Conservation (phyloP, 2,329 filamentous ascomycete genomes). For the Lasiodiplodia gonubiensis region DNA sequence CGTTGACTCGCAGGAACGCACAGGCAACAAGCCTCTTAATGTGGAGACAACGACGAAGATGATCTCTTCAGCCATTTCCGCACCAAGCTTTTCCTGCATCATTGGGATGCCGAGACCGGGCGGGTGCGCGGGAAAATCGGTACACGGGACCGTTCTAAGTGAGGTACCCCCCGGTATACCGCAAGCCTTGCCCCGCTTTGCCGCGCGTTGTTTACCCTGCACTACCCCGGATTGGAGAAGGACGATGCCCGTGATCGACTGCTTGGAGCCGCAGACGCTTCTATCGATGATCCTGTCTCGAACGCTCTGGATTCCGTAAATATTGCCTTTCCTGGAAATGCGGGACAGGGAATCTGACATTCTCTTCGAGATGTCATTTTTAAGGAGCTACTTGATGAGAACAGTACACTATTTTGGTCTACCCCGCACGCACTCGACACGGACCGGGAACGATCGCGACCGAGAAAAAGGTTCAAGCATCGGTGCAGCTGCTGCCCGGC, state of each 20-base stretch:
- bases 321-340: neutral
- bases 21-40: neutral
- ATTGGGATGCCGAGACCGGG: neutral
- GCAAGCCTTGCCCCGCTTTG: neutral
- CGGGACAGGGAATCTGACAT: neutral
- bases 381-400: neutral
- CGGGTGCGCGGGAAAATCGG: neutral
- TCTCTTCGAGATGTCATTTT: neutral
- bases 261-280: neutral
- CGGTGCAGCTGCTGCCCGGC: neutral
- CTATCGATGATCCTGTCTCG: neutral
- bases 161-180: neutral
- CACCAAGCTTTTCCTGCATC: neutral
- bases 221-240: neutral
- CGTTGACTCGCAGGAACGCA: constrained; percentile 11
- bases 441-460: neutral
- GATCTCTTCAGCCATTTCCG: constrained; percentile 1
- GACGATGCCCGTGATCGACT: neutral
- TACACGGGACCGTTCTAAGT: neutral
- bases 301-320: neutral
- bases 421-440: neutral
- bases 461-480: neutral
- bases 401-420: neutral
- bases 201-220: neutral
- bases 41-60: neutral